Conservation (phyloP, 306 rosid species). For the Dicorynia guianensis region DNA sequence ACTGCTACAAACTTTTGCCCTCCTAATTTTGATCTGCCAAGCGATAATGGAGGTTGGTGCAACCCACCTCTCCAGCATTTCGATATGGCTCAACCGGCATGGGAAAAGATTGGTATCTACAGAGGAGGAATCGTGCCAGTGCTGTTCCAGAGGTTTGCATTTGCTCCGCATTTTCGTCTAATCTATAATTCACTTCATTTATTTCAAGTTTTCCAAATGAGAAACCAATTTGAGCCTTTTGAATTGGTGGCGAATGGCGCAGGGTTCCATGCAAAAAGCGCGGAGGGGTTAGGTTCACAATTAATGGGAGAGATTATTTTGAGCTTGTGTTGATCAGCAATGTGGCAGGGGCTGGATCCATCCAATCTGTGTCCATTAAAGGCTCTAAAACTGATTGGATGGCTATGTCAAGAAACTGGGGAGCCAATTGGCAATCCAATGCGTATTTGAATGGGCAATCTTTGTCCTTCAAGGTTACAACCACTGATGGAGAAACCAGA, state of each 20-base stretch:
- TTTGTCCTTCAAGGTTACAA: slow-evolving; percentile 71
- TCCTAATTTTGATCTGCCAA: slow-evolving; percentile 74
- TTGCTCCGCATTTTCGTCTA: background rate
- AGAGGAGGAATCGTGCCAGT: slow-evolving; percentile 94
- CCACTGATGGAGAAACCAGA: slow-evolving; percentile 65
- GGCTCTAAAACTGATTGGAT: slow-evolving; percentile 72
- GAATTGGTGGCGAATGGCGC: slow-evolving; percentile 18
- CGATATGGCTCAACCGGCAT: slow-evolving; percentile 97
- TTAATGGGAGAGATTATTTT: slow-evolving; percentile 89
- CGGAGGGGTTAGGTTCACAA: slow-evolving; percentile 81
- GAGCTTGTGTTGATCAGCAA: slow-evolving; percentile 90
- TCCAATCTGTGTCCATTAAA: slow-evolving; percentile 65
- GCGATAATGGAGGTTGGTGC: slow-evolving; percentile 94
- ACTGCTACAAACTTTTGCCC: slow-evolving; percentile 94
- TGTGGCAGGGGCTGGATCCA: slow-evolving; percentile 79
- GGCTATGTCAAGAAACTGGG: slow-evolving; percentile 93
- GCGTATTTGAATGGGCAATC: slow-evolving; percentile 75
- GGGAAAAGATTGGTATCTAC: slow-evolving; percentile 88
- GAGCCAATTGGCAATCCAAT: slow-evolving; percentile 91
- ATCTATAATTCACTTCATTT: too few relatives aligned
- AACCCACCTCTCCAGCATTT: slow-evolving; percentile 93
- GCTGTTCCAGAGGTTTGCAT: slow-evolving; percentile 69
- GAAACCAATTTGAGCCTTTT: background rate
- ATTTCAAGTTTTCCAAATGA: too few relatives aligned
- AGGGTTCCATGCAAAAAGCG: slow-evolving; percentile 76